Conservation (phyloP, 2,329 filamentous ascomycete genomes). For the Fusarium brachygibbosum region DNA sequence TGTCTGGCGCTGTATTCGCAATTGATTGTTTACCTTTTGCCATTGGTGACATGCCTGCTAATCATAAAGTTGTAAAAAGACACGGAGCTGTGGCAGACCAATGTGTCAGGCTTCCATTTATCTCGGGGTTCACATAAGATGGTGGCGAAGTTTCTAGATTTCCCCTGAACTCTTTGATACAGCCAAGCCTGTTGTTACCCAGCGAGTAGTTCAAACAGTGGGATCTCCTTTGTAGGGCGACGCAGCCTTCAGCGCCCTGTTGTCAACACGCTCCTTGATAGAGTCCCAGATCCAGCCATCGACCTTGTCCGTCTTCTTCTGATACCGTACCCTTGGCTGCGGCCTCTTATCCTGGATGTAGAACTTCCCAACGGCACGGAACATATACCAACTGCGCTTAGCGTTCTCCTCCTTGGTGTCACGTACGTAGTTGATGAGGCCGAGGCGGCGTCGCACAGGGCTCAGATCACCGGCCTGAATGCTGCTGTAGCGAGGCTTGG, state of each 20-base stretch:
- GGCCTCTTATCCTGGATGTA: conserved; percentile 53
- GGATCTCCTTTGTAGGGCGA: conserved; percentile 17
- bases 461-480: conserved; percentile 57
- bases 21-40: background rate
- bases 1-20: conserved; percentile 3
- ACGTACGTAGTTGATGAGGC: conserved; percentile 59
- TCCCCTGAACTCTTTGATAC: background rate
- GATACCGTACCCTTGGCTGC: conserved; percentile 41
- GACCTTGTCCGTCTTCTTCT: conserved; percentile 50
- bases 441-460: conserved; percentile 52
- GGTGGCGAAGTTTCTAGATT: background rate
- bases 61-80: too few species aligned
- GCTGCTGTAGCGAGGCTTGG: conserved; percentile 65
- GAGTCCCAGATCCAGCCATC: conserved; percentile 60
- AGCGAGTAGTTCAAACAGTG: conserved; percentile 3
- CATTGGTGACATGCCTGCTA: background rate
- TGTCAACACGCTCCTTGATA: conserved; percentile 53
- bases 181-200: background rate
- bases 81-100: background rate
- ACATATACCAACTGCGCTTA: conserved; percentile 57
- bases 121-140: background rate
- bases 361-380: conserved; percentile 57
- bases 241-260: conserved; percentile 29
- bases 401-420: conserved; percentile 54
- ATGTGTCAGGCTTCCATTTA: background rate